Percentiles rank a stretch among this genome's conserved stretches.
phyloP scores from a whole-genome alignment of 768 basidiomycete species.

The Stropharia rugosoannulata region DNA sequence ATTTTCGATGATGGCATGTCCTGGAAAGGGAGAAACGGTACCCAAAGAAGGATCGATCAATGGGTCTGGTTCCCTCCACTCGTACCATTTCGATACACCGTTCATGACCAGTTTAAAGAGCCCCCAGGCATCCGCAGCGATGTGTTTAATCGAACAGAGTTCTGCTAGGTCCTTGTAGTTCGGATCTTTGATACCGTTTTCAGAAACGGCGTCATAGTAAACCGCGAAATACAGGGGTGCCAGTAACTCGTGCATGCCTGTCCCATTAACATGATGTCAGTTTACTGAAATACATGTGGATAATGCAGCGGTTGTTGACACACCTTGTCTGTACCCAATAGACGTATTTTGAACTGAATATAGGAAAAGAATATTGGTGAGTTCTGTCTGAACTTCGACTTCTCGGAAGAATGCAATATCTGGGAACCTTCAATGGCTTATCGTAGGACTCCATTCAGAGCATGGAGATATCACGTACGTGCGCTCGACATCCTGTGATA shows the following conservation, averaged over 20 bases:
- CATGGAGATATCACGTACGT: constrained; percentile 57
- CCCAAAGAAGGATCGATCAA: constrained; percentile 5
- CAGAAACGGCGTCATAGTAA: constrained; percentile 75
- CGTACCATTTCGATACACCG: constrained; percentile 74
- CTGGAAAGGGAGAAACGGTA: constrained; percentile 35
- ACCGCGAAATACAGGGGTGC: constrained; percentile 84
- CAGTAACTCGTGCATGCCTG: constrained; percentile 96
- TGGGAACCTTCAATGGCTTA: constrained; percentile 72
- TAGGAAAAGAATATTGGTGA: constrained; percentile 88
- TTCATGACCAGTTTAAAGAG: constrained; percentile 84
- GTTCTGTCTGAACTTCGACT: constrained; percentile 66
- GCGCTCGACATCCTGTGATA: constrained; percentile 92
- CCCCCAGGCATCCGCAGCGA: constrained; percentile 86
- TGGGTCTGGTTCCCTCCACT: constrained; percentile 54
- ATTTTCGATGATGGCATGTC: constrained; percentile 43
- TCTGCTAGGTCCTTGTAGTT: constrained; percentile 46
- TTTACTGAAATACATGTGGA: neutral
- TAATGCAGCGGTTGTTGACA: neutral
- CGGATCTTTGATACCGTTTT: constrained; percentile 24
- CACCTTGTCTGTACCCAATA: constrained; percentile 88
- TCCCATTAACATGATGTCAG: neutral
- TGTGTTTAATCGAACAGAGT: constrained; percentile 64
- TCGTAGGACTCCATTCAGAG: constrained; percentile 4
- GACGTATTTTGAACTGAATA: constrained; percentile 76
- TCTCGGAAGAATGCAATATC: constrained; percentile 90